Evolutionary conservation across 1,139 yeast genomes (phyloP).

Genomic region (Geotrichum siamense): DNA sequence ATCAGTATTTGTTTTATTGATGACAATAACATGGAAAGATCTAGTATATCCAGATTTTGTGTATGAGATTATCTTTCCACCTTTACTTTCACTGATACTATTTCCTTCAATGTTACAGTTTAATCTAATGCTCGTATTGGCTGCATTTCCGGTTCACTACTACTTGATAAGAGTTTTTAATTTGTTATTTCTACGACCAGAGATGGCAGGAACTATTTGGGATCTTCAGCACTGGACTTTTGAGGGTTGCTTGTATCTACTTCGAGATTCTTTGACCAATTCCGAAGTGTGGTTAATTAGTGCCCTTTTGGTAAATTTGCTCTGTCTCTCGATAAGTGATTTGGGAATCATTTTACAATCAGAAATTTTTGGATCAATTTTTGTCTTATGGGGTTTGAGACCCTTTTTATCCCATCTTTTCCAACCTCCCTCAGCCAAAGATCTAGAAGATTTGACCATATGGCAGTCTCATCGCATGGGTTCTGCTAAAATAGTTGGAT

Average conservation of each 20-base stretch:
- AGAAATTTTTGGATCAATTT: conserved; percentile 20
- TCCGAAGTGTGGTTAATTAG: conserved; percentile 25
- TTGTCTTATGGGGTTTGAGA: conserved; percentile 19
- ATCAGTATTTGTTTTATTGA: neutral
- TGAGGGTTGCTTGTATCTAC: neutral
- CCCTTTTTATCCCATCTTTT: neutral
- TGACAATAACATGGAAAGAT: conserved; percentile 2
- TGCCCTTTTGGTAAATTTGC: conserved; percentile 22
- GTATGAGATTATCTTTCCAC: conserved; percentile 12
- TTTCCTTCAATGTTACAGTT: conserved; percentile 14
- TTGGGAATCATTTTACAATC: conserved; percentile 17
- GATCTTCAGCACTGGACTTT: neutral
- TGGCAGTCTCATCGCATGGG: neutral
- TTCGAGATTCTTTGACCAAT: conserved; percentile 21
- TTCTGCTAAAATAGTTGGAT: neutral
- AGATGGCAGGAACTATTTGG: neutral
- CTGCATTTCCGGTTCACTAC: conserved; percentile 7
- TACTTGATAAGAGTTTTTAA: neutral
- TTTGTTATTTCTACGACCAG: neutral
- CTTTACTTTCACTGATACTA: conserved; percentile 18
- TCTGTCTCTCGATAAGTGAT: conserved; percentile 9
- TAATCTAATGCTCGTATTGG: conserved; percentile 4
- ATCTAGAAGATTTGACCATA: conserved; percentile 18
- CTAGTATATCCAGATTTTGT: conserved; percentile 7
- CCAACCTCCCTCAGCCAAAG: conserved; percentile 13